phyloP scores from a whole-genome alignment of 2,329 filamentous ascomycete species.

The Pseudopithomyces chartarum region DNA sequence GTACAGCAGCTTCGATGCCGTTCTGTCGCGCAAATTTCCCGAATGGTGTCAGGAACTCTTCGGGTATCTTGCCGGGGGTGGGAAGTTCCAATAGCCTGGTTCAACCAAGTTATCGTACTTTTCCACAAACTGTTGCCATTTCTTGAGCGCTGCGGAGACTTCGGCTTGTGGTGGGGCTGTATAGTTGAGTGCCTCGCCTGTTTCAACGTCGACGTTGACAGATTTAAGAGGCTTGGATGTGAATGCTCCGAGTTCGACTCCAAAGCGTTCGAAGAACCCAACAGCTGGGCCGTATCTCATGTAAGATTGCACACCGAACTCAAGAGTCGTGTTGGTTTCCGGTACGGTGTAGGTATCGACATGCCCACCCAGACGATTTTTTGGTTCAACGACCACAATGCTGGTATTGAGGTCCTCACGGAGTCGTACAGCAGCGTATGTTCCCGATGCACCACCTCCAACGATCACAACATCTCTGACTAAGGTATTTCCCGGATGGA shows the following conservation, averaged over 20 bases:
- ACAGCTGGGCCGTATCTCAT: constrained; percentile 48
- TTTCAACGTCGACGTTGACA: constrained; percentile 39
- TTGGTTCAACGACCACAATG: constrained; percentile 50
- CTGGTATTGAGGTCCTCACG: constrained; percentile 45
- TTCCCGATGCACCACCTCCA: constrained; percentile 52
- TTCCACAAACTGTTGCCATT: constrained; percentile 22
- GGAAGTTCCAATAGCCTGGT: constrained; percentile 31
- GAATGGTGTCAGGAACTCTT: constrained; percentile 56
- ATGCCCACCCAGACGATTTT: constrained; percentile 53
- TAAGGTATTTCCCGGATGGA: constrained; percentile 8
- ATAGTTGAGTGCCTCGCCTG: constrained; percentile 26
- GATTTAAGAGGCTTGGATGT: constrained; percentile 13
- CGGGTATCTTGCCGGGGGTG: constrained; percentile 48
- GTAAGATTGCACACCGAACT: constrained; percentile 49
- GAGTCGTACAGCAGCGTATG: constrained; percentile 51
- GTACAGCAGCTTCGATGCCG: constrained; percentile 20
- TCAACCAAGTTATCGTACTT: constrained; percentile 24
- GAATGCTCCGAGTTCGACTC: constrained; percentile 30
- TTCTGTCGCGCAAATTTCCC: constrained; percentile 56
- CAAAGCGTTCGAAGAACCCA: constrained; percentile 54
- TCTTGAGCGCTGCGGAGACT: constrained; percentile 20
- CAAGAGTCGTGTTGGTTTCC: constrained; percentile 34
- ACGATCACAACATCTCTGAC: constrained; percentile 46
- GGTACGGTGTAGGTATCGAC: constrained; percentile 54
- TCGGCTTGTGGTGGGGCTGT: constrained; percentile 18